Evolutionary conservation across 805 yeast species (phyloP), one percentile per base, ranked within the genome.

Genomic region (Kregervanrija delftensis): DNA sequence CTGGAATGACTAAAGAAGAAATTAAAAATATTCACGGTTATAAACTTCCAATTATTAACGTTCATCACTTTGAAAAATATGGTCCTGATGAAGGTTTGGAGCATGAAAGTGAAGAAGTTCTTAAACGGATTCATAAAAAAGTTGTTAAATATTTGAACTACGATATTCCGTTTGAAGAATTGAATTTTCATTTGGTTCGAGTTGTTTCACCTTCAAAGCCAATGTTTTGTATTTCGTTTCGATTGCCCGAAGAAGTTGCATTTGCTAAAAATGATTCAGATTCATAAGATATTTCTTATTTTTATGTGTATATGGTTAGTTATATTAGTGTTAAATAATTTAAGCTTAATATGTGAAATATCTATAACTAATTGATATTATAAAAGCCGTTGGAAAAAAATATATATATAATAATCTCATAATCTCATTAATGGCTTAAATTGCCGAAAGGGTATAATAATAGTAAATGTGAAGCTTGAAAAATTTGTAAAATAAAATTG

Each of bases 121-220:
- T 81, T 42, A 63, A 55, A n/a, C 72, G 95, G 52, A 75, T 90
- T 6, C 81, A 82, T 48, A 48, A 57, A n/a, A 74, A 79, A 43
- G 72, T 76, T 15, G 58, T 68, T 30, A 63, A 70, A 1, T 65
- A 78, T 3, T 61, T 83, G 33, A 68, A 71, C 2, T 72, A 58
- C 54, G 68, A 75, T 0, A 64, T 78, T 8, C 73, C 78, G 0
- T 66, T 78, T 11, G 71, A 70, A 3, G 59, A 66, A 0, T 64
- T 85, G 34, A 57, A 65, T 0, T 85, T 91, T 64, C 98, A 91
- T 57, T 67, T 83, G 51, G 99, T 93, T 9, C 79, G 99, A 59
- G 83, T 81, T 60, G 99, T 93, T 8, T 91, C 99, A 1, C 99
- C 99, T 4, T 87, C 97, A 5, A 93, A 93, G 59, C 91, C 91